A percentile compares a stretch with the other conserved stretches of the same genome.
Evolutionary conservation across 345 rosid species (phyloP).

Genomic region (Pistacia integerrima): DNA sequence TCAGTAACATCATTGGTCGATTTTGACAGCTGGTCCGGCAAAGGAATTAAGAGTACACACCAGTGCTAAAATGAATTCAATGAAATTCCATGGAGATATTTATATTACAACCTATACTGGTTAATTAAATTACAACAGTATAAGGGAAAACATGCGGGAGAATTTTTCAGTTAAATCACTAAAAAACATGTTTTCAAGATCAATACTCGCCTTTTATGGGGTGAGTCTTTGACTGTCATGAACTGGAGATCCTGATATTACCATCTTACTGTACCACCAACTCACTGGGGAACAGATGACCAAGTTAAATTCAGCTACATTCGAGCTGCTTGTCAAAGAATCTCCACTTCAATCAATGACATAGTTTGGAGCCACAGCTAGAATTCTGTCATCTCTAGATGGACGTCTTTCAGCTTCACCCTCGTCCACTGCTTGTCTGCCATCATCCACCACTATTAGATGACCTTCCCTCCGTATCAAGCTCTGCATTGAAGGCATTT

Average conservation of each 20-base stretch:
- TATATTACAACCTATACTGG: neutral
- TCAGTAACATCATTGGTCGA: too few species aligned
- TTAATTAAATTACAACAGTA: neutral
- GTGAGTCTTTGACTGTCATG: neutral
- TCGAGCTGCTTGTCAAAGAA: neutral
- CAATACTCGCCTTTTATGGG: too few species aligned
- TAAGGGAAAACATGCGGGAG: neutral
- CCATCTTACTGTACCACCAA: too few species aligned
- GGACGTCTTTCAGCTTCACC: slow-evolving; percentile 47
- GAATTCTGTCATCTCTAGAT: slow-evolving; percentile 72
- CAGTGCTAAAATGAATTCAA: neutral
- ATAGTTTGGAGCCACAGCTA: slow-evolving; percentile 90
- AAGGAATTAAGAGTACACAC: neutral
- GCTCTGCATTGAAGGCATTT: slow-evolving; percentile 50
- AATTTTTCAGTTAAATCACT: too few species aligned
- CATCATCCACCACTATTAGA: slow-evolving; percentile 80
- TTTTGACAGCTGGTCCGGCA: neutral
- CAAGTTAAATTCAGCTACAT: neutral
- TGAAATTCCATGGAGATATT: neutral
- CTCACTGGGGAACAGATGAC: neutral
- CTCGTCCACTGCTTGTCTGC: slow-evolving; percentile 45
- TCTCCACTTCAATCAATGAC: slow-evolving; percentile 55
- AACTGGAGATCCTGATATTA: neutral
- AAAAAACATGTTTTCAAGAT: too few species aligned
- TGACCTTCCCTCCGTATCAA: slow-evolving; percentile 84